A percentile compares a stretch with the other conserved stretches of the same genome.
Evolutionary conservation across 2,329 filamentous ascomycete genomes (phyloP).

Genomic region (Trichophaea hybrida): DNA sequence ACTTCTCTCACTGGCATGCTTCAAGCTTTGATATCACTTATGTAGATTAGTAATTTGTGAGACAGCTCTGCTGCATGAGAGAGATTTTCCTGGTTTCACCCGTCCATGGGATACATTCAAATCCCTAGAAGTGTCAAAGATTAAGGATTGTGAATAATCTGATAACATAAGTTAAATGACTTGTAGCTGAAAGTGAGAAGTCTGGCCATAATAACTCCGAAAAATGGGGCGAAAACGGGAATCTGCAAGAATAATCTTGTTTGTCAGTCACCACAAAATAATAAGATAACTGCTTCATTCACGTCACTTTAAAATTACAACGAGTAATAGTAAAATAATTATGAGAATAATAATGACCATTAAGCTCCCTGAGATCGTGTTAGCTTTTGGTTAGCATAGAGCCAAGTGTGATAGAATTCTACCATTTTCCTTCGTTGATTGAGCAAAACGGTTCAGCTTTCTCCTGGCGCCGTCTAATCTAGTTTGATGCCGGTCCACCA

Average conservation of each 20-base stretch:
- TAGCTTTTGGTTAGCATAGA: not conserved
- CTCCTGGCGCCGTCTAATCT: conserved; percentile 62
- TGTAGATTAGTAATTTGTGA: too few relatives aligned
- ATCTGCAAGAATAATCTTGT: not conserved
- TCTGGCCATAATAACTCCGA: not conserved
- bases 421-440: conserved; percentile 51
- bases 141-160: not conserved
- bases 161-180: not conserved
- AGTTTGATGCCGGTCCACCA: conserved; percentile 65
- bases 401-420: not conserved
- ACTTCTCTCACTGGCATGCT: too few relatives aligned
- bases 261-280: not conserved
- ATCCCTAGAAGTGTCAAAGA: not conserved
- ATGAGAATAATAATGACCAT: conserved; percentile 65
- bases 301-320: conserved; percentile 60
- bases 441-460: conserved; percentile 55
- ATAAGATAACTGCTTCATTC: not conserved
- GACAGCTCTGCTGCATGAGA: too few relatives aligned
- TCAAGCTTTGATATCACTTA: too few relatives aligned
- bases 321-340: conserved; percentile 65
- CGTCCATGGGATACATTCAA: too few relatives aligned
- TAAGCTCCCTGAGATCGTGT: conserved; percentile 28
- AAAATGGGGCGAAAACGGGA: not conserved
- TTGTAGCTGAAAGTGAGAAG: not conserved
- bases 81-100: too few relatives aligned